These are phyloP conservation scores for Hymenoscyphus fraxineus DNA, from an alignment of 2,329 filamentous ascomycete genomes.

Conservation along the genomic window DNA sequence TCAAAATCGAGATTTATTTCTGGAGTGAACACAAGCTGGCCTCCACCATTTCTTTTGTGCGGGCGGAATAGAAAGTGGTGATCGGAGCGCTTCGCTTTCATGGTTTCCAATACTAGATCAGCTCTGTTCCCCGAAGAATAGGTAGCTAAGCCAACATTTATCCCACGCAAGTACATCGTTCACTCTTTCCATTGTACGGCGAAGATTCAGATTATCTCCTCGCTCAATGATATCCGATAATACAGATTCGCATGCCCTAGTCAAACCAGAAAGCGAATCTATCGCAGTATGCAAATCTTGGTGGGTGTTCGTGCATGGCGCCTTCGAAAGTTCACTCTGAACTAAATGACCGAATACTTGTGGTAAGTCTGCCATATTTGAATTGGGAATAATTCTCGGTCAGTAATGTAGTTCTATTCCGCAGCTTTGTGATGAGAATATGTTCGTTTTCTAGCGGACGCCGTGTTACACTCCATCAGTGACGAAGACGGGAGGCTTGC, in stretches of 20 bases:
- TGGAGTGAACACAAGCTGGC: not conserved
- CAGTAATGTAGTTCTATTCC: no score
- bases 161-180: conserved; percentile 5
- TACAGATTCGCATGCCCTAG: conserved; percentile 6
- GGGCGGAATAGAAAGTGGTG: not conserved
- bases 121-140: not conserved
- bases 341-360: no score
- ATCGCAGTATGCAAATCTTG: not conserved
- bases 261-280: conserved; percentile 7
- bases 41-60: not conserved
- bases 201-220: not conserved
- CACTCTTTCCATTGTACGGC: not conserved
- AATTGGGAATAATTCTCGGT: no score
- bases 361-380: no score
- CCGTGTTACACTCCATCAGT: no score
- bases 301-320: no score
- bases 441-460: no score
- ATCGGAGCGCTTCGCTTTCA: not conserved
- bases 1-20: not conserved
- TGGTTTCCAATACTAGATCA: not conserved
- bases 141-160: conserved; percentile 7
- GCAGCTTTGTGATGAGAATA: no score
- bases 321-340: no score
- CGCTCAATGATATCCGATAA: conserved; percentile 9
- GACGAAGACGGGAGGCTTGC: no score